These are phyloP conservation scores for Fusarium setosum DNA, from an alignment of 2,329 filamentous ascomycete species.

Conservation along the genomic window DNA sequence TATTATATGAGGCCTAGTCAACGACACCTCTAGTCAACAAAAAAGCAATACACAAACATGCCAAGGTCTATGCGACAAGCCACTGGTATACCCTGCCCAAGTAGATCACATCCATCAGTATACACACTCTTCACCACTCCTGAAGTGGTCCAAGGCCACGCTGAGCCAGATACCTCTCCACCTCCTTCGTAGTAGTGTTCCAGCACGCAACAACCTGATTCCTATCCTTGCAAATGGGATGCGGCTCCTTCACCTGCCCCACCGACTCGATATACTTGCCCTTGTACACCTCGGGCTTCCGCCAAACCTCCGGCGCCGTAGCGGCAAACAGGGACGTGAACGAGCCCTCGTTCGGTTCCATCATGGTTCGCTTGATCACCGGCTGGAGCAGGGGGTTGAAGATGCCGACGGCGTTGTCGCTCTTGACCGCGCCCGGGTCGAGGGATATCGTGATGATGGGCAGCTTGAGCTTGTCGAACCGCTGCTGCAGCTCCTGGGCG, in stretches of 20 bases:
- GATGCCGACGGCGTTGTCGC: background rate
- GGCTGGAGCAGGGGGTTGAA: background rate
- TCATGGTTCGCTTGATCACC: background rate
- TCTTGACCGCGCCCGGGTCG: background rate
- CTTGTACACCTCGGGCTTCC: background rate
- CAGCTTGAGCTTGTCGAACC: background rate
- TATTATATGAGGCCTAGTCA: no score
- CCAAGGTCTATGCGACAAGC: no score
- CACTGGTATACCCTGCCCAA: no score
- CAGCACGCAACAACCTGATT: background rate
- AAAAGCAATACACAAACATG: no score
- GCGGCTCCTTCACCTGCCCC: background rate
- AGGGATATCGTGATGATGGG: background rate
- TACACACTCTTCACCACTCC: no score
- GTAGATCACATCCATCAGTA: no score
- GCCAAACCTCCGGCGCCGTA: background rate
- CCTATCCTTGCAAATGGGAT: background rate
- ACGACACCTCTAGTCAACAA: no score
- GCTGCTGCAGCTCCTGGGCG: background rate
- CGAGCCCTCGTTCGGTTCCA: background rate
- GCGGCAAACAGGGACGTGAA: conserved; percentile 2
- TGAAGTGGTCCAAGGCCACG: background rate
- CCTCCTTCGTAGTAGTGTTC: background rate
- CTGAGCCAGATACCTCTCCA: background rate
- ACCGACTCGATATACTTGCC: background rate